Evolutionary conservation across 1,284 basidiomycete species (phyloP), one percentile per base, ranked within the genome.

Genomic region (Tremellales sp.): DNA sequence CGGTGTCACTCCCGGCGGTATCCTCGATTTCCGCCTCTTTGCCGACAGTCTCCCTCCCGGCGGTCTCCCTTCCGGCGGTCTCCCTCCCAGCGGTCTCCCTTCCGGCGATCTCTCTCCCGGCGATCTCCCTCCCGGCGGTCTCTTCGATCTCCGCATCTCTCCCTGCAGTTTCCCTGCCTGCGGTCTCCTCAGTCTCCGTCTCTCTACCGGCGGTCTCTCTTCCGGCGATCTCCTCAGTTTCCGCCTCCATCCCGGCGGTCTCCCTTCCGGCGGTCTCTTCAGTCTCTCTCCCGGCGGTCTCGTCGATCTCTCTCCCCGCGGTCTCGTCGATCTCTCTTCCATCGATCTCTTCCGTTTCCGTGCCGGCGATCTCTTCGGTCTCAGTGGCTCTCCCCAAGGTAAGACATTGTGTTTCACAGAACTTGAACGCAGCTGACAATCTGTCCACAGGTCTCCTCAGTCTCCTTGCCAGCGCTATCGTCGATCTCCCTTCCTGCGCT

Each of bases 1-100:
- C 27, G 18, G 42, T 33, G 43, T 42, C 43, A 18, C 37, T 39
- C 26, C 37, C 16, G 32, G 37, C 1, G 22, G 28, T 29, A n/a
- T n/a, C 13, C 13, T 22, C 25, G 35, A 18, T 35, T n/a, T 18
- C 14, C 12, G 25, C 33, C 9, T 21, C 33, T 16, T 26, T 38
- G 43, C 34, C 18, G 16, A 22, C 43, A 37, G 34, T 27, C 18
- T 35, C 22, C 6, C 34, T 27, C 8, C 33, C 43, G 22, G 16
- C 27, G 24, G 14, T 21, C 14, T 18, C 22, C n/a, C 4, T 12
- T 13, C 14, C 28, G 16, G 6, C 29, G 6, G 26, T 32, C 14
- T 9, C 19, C 19, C 21, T n/a, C 6, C 37, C 16, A 22, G 19
- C 19, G 37, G 9, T 39, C 7, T n/a, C 19, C 19, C 37, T 21